These are phyloP conservation scores for Rhinocladiella mackenziei DNA, from an alignment of 2,329 filamentous ascomycete genomes.

Conservation along the genomic window DNA sequence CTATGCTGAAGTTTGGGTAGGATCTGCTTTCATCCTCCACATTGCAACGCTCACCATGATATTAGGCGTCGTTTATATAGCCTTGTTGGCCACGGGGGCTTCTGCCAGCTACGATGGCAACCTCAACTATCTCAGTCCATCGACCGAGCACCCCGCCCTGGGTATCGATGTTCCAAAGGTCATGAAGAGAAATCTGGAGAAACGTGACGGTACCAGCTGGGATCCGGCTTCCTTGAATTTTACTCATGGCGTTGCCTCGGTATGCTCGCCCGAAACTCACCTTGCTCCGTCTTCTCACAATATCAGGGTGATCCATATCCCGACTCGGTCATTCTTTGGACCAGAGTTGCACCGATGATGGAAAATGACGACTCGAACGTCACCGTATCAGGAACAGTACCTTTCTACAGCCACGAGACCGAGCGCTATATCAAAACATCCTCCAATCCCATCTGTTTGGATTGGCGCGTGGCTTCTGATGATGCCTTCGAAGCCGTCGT, in stretches of 20 bases:
- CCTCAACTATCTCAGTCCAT: conserved; percentile 65
- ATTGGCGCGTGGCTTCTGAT: conserved; percentile 58
- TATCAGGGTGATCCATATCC: conserved; percentile 45
- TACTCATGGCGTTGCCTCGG: conserved; percentile 59
- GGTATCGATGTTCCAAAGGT: conserved; percentile 63
- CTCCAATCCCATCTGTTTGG: conserved; percentile 62
- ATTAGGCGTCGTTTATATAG: no score
- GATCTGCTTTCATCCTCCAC: no score
- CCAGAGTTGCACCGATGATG: conserved; percentile 39
- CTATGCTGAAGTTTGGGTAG: no score
- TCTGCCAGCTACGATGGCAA: conserved; percentile 42
- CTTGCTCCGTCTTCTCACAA: no score
- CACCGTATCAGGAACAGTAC: conserved; percentile 56
- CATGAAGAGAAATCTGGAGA: no score
- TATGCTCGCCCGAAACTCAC: no score
- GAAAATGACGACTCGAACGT: conserved; percentile 49
- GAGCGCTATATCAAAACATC: conserved; percentile 53
- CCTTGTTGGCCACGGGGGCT: conserved; percentile 11
- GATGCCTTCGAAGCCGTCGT: conserved; percentile 48
- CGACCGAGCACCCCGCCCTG: conserved; percentile 58
- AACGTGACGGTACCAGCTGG: conserved; percentile 48
- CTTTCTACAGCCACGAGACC: conserved; percentile 53
- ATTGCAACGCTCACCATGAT: no score
- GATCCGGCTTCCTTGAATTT: conserved; percentile 53
- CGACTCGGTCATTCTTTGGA: conserved; percentile 45